Base-by-base conservation (phyloP, 306 rosid species). In the Psophocarpus tetragonolobus region DNA sequence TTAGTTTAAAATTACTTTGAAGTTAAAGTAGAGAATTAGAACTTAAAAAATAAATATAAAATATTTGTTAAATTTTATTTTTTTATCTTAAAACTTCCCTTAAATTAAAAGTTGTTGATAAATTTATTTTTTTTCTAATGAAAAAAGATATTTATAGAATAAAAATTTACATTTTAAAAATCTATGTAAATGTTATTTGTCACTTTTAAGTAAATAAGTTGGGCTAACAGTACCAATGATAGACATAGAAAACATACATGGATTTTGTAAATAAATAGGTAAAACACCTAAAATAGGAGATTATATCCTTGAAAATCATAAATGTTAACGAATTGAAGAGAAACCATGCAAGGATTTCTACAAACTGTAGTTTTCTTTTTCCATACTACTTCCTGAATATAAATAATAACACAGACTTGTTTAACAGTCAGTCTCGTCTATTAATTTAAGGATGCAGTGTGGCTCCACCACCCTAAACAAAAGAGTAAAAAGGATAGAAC, bases 301-400 rank as follows among this genome's bases (percentile, higher is more conserved):
- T 66, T 51, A 65, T 36, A 41, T 57, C 56, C 68, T 58, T 24
- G n/a, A 30, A 79, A 71, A 78, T 29, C 41, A 64, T 72, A 18
- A 14, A 73, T 29, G 51, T 41, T 64, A 21, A 20, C 15, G 8
- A n/a, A 47, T 62, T 36, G 33, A 38, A 35, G 47, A 36, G 24
- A 71, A 24, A 18, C 50, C 24, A 24, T 38, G n/a, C 11, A 50
- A 32, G 57, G 39, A 24, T 32, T 41, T 53, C 32, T 4, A 51
- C 39, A 9, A 50, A 1, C 30, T 70, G 75, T 62, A 71, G 42
- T 71, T 79, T 71, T 71, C 27, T 21, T 60, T 61, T 21, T 60
- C 65, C 44, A 54, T 13, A 23, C 29, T 23, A 53, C 51, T 29
- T 57, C 51, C 58, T 39, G 13, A 53, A 21, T 41, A 32, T 30